A percentile compares a stretch with the other conserved stretches of the same genome.
phyloP scores from a whole-genome alignment of 1,284 basidiomycete species.

The Sanghuangporus sanghuang region DNA sequence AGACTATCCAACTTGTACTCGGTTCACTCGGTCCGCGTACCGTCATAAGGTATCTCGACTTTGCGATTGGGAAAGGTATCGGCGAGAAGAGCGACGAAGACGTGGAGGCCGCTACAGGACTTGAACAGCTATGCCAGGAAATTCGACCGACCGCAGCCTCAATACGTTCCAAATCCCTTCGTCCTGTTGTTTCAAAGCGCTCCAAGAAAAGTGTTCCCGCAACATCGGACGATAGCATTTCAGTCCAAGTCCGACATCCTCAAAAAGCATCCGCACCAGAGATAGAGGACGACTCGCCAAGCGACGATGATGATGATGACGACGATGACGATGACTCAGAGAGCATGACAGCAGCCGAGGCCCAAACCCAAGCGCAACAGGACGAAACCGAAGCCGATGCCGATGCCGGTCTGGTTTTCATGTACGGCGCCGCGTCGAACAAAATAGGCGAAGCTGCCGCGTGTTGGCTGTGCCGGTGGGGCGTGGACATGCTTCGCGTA shows the following conservation, averaged over 20 bases:
- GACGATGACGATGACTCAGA: constrained; percentile 19
- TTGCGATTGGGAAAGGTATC: constrained; percentile 76
- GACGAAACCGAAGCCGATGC: neutral
- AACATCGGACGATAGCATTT: neutral
- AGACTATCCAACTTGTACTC: constrained; percentile 69
- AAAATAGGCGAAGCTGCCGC: constrained; percentile 89
- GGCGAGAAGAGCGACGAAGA: constrained; percentile 43
- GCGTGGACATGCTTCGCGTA: constrained; percentile 71
- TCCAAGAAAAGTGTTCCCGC: neutral
- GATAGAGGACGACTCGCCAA: constrained; percentile 29
- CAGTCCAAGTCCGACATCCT: neutral
- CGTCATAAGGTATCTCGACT: constrained; percentile 73
- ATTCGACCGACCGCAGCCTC: constrained; percentile 24
- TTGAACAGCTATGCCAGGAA: constrained; percentile 62
- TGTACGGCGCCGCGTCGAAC: constrained; percentile 80
- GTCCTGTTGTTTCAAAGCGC: neutral
- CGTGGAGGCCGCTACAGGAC: constrained; percentile 55
- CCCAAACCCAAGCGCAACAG: neutral
- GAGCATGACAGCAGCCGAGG: constrained; percentile 17
- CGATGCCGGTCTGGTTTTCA: constrained; percentile 36
- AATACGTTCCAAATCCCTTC: constrained; percentile 1
- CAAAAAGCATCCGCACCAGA: constrained; percentile 22
- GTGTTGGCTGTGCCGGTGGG: constrained; percentile 89
- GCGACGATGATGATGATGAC: constrained; percentile 17
- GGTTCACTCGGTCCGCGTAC: constrained; percentile 79